phyloP scores from a whole-genome alignment of 2,329 filamentous ascomycete species.

The Berkeleyomyces rouxiae region DNA sequence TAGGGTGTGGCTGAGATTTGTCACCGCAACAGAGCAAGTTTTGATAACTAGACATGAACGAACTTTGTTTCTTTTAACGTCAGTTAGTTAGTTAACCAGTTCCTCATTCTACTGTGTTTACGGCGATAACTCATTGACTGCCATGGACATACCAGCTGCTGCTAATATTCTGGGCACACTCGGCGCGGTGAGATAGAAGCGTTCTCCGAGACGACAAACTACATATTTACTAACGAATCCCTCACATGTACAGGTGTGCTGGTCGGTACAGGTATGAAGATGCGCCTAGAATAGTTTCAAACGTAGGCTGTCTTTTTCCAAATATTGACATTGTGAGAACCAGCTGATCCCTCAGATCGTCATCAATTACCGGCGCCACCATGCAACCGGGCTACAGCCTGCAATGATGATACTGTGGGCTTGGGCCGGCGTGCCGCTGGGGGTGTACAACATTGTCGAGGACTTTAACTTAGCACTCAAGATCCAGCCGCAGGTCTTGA shows the following conservation, averaged over 20 bases:
- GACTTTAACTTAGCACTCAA: conserved; percentile 26
- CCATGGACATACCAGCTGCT: conserved; percentile 37
- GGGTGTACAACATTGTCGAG: conserved; percentile 31
- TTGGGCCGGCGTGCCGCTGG: conserved; percentile 49
- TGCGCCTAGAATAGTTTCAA: not conserved
- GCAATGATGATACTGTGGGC: conserved; percentile 61
- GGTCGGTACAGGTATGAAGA: conserved; percentile 41
- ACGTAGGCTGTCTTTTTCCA: not conserved
- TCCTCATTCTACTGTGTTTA: not conserved
- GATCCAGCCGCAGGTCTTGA: conserved; percentile 29
- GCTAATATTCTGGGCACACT: conserved; percentile 43
- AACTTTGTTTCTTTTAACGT: not conserved
- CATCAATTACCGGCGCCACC: conserved; percentile 49
- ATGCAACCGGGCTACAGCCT: conserved; percentile 47
- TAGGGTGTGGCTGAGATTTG: too few species aligned
- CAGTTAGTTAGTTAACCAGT: not conserved
- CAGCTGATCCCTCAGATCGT: conserved; percentile 53
- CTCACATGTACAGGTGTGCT: conserved; percentile 30
- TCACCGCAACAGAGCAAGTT: too few species aligned
- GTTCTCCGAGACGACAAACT: too few species aligned
- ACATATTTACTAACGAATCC: not conserved
- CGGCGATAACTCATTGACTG: not conserved
- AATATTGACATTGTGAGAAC: not conserved
- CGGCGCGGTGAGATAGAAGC: conserved; percentile 31
- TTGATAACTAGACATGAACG: too few species aligned